Evolutionary conservation across 1,284 basidiomycete genomes (phyloP), one percentile per base, ranked within the genome.

Genomic region (Heterobasidion irregulare): DNA sequence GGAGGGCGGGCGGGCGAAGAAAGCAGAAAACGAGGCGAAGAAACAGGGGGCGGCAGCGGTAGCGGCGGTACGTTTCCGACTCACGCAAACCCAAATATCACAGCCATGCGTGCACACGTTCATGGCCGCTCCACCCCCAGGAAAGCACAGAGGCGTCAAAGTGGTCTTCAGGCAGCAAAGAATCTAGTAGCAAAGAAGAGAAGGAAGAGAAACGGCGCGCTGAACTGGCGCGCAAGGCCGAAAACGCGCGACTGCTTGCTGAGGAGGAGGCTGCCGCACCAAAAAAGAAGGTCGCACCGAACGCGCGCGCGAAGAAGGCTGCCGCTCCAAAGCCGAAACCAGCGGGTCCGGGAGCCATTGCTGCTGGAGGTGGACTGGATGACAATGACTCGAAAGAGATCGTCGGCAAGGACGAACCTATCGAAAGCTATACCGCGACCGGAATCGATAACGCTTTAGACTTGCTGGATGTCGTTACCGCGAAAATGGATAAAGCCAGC

Each of bases 391-490:
- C 32, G 12, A 62, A 47, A 34, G 52, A 6, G 50, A 56, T 58
- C 32, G 56, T 59, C 3, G 62, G 58, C 52, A 61, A 58, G 44
- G 50, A 54, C n/a, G 73, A 74, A 57, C 75, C 79, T 56, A 70
- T 79, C 9, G 83, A 91, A 69, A 85, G 84, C 65, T 92, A 82
- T 69, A 70, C 82, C 10, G 96, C 95, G 6, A 89, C 86, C 18
- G 95, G 94, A 12, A 80, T 98, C 55, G 95, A 99, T 66, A 91
- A 94, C 66, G 94, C 93, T 8, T 70, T 99, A 50, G 95, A 97
- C 70, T 79, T 97, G 57, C 72, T 98, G 63, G 86, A 90, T 57
- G 78, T 96, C 2, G 93, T 96, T 10, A 96, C 84, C 53, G 90
- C 92, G 8, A 94, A 91, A 76, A 87, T 84, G 76, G 94, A 98